Percentiles rank a stretch among this genome's conserved stretches.
These are phyloP conservation scores for Solanum sparsipilum DNA, from an alignment of 257 asterid genomes.

Conservation along the genomic window DNA sequence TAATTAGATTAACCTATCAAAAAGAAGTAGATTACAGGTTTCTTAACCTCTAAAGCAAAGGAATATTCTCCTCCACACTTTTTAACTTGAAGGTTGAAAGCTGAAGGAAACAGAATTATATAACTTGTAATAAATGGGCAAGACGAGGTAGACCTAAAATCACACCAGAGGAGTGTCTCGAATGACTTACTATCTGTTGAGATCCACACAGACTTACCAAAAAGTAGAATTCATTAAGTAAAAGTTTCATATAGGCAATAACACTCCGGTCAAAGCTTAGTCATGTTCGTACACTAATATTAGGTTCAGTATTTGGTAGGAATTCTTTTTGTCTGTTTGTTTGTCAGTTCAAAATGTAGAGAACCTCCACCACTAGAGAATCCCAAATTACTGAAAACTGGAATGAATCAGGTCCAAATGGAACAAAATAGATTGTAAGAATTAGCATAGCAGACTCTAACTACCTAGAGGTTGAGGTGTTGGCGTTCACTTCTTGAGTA, in stretches of 20 bases:
- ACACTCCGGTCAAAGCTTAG: not conserved
- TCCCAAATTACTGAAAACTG: not conserved
- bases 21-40: not conserved
- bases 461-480: not conserved
- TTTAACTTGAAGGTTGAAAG: not conserved
- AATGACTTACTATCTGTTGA: not conserved
- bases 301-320: not conserved
- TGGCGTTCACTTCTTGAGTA: not conserved
- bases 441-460: not conserved
- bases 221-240: not conserved
- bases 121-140: not conserved
- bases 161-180: not conserved
- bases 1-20: not conserved
- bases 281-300: not conserved
- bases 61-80: not conserved
- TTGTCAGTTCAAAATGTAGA: not conserved
- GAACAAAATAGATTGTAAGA: not conserved
- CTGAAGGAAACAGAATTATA: not conserved
- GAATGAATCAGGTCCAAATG: not conserved
- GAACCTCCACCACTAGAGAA: not conserved
- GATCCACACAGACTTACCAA: not conserved
- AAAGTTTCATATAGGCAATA: not conserved
- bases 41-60: not conserved
- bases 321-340: not conserved
- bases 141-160: not conserved